Base-by-base conservation (phyloP, 192 early-diverging fungal genomes). In the Coemansia sp. region DNA sequence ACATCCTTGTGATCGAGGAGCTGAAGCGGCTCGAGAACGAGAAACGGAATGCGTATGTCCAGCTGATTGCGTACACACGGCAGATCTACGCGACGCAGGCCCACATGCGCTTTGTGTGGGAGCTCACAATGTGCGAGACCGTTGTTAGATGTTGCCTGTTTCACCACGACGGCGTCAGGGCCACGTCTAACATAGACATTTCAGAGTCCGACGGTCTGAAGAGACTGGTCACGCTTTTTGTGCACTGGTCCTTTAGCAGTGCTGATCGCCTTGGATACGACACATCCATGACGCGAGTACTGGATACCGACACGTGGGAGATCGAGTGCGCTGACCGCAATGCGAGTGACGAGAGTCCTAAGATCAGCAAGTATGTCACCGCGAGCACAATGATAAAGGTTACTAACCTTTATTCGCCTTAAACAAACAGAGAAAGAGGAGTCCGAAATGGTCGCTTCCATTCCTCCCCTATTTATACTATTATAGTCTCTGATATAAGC, bases 101-200 rank as follows among this genome's bases (percentile, higher is more conserved):
- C n/a, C 19, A 65, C 23, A 42, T 62, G 5, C 69, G 62, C n/a
- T 71, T 43, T 13, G 33, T 49, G 7, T 71, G 69, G 69, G 62
- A 57, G 0, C 38, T 65, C 19, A 54, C 36, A 1, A 11, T 59
- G 25, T 71, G 69, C n/a, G 50, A 23, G 9, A 13, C 36, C 5
- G 32, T 45, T 2, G 42, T 60, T 9, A n/a, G 35, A 17, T 55
- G 33, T 0, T 59, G 46, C 4, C 55, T 46, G n/a, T 46, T 46
- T 14, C 45, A 46, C 45, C 45, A 46, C 10, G 45, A 46, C n/a
- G 45, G 45, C n/a, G 3, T 46, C n/a, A 2, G 45, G 13, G 45
- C n/a, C n/a, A n/a, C 14, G 0, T 14, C 14, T 7, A 13, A 3
- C 4, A 62, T 42, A 1, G 14, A 52, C 0, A 34, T 20, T 22